These are phyloP conservation scores for Tanozyma kutaoensis DNA, from an alignment of 805 yeast species.

Conservation along the genomic window DNA sequence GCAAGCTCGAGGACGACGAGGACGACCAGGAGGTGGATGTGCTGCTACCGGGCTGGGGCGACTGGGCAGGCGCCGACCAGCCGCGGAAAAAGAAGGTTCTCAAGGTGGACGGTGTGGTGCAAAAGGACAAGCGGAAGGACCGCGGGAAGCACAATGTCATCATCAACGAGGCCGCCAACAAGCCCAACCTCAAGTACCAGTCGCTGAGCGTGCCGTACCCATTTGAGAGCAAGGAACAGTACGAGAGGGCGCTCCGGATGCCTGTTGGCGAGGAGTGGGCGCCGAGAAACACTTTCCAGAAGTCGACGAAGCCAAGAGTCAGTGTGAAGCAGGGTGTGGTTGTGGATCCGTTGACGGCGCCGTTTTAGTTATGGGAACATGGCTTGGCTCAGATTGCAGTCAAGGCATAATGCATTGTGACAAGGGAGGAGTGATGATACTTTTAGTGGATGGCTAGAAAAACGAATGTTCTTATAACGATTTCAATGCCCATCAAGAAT, in stretches of 20 bases:
- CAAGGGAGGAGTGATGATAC: too few relatives aligned
- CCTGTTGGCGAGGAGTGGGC: constrained; percentile 99
- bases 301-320: constrained; percentile 78
- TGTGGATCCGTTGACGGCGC: constrained; percentile 85
- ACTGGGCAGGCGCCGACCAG: constrained; percentile 69
- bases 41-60: constrained; percentile 96
- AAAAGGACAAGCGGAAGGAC: constrained; percentile 64
- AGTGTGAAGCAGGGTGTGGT: constrained; percentile 79
- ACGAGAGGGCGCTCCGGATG: constrained; percentile 85
- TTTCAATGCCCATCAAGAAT: too few relatives aligned
- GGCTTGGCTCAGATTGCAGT: too few relatives aligned
- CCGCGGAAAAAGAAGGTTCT: constrained; percentile 50
- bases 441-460: too few relatives aligned
- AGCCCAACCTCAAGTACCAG: constrained; percentile 75
- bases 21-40: constrained; percentile 80
- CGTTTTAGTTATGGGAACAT: too few relatives aligned
- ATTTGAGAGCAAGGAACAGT: constrained; percentile 84
- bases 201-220: constrained; percentile 92
- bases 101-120: constrained; percentile 65
- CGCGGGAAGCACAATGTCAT: constrained; percentile 68
- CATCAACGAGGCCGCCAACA: constrained; percentile 76
- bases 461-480: too few relatives aligned
- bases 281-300: constrained; percentile 74
- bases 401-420: too few relatives aligned
- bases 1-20: constrained; percentile 52